Evolutionary conservation across 2,329 filamentous ascomycete genomes (phyloP).

Genomic region (Stagonosporopsis cucurbitacearum): DNA sequence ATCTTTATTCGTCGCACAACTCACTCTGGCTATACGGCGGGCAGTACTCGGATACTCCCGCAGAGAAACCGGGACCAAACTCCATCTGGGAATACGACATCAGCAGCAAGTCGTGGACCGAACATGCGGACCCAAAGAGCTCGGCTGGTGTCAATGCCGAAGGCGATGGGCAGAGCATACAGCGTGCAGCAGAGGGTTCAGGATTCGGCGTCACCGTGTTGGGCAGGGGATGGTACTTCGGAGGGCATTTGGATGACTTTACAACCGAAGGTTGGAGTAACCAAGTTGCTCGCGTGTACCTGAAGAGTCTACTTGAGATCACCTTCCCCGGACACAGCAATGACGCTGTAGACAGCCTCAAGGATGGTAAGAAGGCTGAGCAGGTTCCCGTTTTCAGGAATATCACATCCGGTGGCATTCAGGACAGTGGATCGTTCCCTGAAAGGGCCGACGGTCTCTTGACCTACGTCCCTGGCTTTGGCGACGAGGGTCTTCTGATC

Average conservation of each 20-base stretch:
- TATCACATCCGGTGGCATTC: slow-evolving; percentile 73
- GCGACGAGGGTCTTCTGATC: slow-evolving; percentile 75
- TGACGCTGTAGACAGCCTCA: slow-evolving; percentile 64
- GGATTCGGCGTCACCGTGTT: slow-evolving; percentile 73
- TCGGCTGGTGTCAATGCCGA: slow-evolving; percentile 69
- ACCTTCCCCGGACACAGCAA: slow-evolving; percentile 75
- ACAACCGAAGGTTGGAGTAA: slow-evolving; percentile 73
- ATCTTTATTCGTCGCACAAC: slow-evolving; percentile 75
- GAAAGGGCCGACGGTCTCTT: slow-evolving; percentile 76
- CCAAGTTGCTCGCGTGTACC: slow-evolving; percentile 67
- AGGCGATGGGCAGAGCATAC: slow-evolving; percentile 61
- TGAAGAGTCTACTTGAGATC: slow-evolving; percentile 77
- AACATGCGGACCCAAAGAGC: slow-evolving; percentile 67
- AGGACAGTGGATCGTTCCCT: slow-evolving; percentile 70
- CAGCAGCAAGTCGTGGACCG: slow-evolving; percentile 64
- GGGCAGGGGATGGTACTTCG: slow-evolving; percentile 79
- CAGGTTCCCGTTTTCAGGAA: slow-evolving; percentile 72
- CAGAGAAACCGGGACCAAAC: slow-evolving; percentile 62
- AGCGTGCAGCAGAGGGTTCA: slow-evolving; percentile 76
- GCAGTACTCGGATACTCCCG: slow-evolving; percentile 70
- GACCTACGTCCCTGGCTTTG: slow-evolving; percentile 78
- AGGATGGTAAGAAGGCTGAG: slow-evolving; percentile 62
- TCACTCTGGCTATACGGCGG: slow-evolving; percentile 77
- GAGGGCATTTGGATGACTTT: slow-evolving; percentile 73
- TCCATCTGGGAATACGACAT: slow-evolving; percentile 76